A percentile compares a stretch with the other conserved stretches of the same genome.
Conservation (phyloP, 106 monocot genomes). For the Allium cepa region DNA sequence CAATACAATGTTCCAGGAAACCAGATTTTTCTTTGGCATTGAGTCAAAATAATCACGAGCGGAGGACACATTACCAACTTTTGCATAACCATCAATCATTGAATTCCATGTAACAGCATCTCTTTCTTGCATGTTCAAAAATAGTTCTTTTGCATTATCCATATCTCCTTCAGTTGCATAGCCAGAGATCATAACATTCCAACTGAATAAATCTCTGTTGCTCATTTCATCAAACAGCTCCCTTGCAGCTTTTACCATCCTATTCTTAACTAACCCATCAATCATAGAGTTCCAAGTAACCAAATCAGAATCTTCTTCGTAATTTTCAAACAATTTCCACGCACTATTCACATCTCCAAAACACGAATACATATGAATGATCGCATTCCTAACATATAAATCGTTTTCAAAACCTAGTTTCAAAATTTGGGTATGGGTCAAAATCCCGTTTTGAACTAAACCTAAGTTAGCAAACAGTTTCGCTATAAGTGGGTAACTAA, state of each 20-base stretch:
- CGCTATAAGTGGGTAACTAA: constrained; percentile 45
- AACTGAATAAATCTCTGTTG: constrained; percentile 37
- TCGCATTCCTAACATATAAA: constrained; percentile 36
- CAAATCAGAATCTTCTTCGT: constrained; percentile 8
- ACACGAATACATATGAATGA: constrained; percentile 50
- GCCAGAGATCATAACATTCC: constrained; percentile 52
- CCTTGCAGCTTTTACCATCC: constrained; percentile 20
- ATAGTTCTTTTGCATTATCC: constrained; percentile 34
- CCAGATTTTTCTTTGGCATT: constrained; percentile 37
- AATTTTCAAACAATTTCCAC: constrained; percentile 12
- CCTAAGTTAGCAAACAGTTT: constrained; percentile 30
- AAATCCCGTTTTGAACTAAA: constrained; percentile 7
- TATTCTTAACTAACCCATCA: constrained; percentile 38
- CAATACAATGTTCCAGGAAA: constrained; percentile 72
- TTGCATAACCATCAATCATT: constrained; percentile 48
- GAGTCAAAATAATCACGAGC: constrained; percentile 45
- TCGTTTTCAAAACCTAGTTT: constrained; percentile 31
- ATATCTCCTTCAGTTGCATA: constrained; percentile 29
- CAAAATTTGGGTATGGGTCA: constrained; percentile 18
- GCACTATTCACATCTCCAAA: constrained; percentile 24
- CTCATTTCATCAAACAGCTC: constrained; percentile 47
- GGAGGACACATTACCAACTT: constrained; percentile 9
- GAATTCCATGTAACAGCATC: constrained; percentile 62
- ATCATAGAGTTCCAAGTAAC: constrained; percentile 58
- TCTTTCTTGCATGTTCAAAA: constrained; percentile 36